Conservation (phyloP, 2,329 filamentous ascomycete species). For the Xylariaceae sp. region DNA sequence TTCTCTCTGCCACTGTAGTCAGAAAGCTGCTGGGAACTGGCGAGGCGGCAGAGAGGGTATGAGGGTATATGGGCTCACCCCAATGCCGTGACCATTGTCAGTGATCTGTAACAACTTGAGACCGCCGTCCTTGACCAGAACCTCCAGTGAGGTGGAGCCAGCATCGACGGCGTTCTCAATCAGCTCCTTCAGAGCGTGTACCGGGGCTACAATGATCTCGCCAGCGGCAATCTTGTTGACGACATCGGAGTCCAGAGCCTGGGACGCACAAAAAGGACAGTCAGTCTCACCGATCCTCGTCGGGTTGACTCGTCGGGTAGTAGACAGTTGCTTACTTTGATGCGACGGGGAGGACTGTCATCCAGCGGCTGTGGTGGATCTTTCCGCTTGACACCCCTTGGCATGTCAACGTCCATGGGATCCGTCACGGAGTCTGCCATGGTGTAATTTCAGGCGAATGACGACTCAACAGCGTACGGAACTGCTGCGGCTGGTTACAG, state of each 20-base stretch:
- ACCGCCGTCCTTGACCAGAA: constrained; percentile 89
- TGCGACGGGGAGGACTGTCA: constrained; percentile 31
- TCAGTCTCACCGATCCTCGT: constrained; percentile 9
- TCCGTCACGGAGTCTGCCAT: constrained; percentile 29
- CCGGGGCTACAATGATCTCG: constrained; percentile 95
- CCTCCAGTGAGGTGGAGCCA: constrained; percentile 84
- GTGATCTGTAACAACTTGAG: constrained; percentile 94
- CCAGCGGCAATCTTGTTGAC: constrained; percentile 98
- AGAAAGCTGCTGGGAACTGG: constrained; percentile 7
- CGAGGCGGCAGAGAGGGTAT: background rate
- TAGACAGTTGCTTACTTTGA: constrained; percentile 32
- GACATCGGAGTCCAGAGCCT: constrained; percentile 85
- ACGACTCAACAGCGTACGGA: too few species aligned
- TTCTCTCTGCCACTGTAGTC: constrained; percentile 57
- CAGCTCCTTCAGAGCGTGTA: constrained; percentile 91
- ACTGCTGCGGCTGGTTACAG: too few species aligned
- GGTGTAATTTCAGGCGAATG: too few species aligned
- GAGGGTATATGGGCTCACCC: constrained; percentile 52
- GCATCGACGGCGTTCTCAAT: constrained; percentile 97
- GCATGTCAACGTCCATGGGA: constrained; percentile 37
- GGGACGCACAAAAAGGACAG: constrained; percentile 3
- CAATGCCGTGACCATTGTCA: constrained; percentile 93
- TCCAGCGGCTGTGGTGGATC: constrained; percentile 29
- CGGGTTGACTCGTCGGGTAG: background rate
- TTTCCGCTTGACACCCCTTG: constrained; percentile 43